phyloP scores from a whole-genome alignment of 495 filamentous ascomycete species.

The Penicillium salamii region DNA sequence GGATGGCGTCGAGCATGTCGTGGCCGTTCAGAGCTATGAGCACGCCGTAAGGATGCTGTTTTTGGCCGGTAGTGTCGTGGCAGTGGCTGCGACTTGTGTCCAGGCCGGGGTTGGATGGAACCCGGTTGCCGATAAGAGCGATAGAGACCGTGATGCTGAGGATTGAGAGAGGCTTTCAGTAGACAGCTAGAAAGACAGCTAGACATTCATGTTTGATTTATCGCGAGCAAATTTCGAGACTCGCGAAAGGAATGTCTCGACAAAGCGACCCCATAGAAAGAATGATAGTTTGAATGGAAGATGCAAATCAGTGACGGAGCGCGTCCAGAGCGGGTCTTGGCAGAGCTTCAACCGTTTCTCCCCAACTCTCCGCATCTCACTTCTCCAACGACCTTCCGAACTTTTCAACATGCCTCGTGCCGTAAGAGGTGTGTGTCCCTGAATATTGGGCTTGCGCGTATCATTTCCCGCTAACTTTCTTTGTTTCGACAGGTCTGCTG shows the following conservation, averaged over 20 bases:
- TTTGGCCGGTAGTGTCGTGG: constrained; percentile 52
- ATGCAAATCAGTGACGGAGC: not conserved
- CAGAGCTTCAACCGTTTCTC: constrained; percentile 5
- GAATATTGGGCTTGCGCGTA: not conserved
- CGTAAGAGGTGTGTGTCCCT: constrained; percentile 35
- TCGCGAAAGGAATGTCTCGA: too few relatives aligned
- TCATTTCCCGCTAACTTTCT: not conserved
- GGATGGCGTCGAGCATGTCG: constrained; percentile 46
- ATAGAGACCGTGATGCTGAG: not conserved
- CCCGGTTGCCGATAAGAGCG: constrained; percentile 7
- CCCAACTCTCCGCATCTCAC: not conserved
- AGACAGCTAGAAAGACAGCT: not conserved
- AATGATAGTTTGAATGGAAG: too few relatives aligned
- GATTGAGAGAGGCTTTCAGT: not conserved
- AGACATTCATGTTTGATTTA: too few relatives aligned
- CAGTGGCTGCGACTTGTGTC: constrained; percentile 50
- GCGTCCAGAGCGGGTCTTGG: constrained; percentile 14
- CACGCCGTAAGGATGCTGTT: constrained; percentile 57
- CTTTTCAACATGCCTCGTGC: constrained; percentile 45
- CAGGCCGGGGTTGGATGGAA: constrained; percentile 72
- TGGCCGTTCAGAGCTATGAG: constrained; percentile 66
- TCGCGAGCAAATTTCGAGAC: too few relatives aligned
- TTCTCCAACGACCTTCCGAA: not conserved
- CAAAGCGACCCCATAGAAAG: too few relatives aligned
- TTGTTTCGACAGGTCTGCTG: constrained; percentile 54